These are phyloP conservation scores for Globisporangium irregulare DNA, from an alignment of 352 stramenopile species.

Conservation along the genomic window DNA sequence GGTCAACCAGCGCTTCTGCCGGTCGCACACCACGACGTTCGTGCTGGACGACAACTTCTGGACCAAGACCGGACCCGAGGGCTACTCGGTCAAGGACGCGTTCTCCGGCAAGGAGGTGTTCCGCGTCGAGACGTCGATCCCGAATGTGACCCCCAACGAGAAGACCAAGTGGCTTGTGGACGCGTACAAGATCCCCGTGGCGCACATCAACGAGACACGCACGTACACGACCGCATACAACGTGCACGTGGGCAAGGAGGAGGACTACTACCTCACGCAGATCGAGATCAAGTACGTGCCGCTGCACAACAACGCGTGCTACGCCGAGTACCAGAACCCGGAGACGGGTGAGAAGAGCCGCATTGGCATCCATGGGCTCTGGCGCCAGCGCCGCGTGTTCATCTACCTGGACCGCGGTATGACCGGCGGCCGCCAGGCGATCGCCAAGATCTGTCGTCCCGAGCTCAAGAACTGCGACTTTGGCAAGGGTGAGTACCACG, in stretches of 20 bases:
- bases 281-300: conserved; percentile 34
- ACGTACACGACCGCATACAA: conserved; percentile 25
- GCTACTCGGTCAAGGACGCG: conserved; percentile 31
- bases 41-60: conserved; percentile 41
- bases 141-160: conserved; percentile 21
- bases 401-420: conserved; percentile 29
- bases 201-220: conserved; percentile 21
- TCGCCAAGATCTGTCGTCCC: conserved; percentile 26
- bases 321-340: conserved; percentile 30
- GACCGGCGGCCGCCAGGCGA: conserved; percentile 14
- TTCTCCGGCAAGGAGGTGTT: conserved; percentile 27
- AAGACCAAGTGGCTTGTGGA: conserved; percentile 41
- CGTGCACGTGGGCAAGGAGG: conserved; percentile 36
- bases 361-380: conserved; percentile 25
- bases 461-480: conserved; percentile 18
- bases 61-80: conserved; percentile 15
- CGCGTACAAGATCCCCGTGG: conserved; percentile 34
- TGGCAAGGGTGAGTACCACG: conserved; percentile 19
- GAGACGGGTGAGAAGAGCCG: conserved; percentile 21
- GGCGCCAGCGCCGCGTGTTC: conserved; percentile 21
- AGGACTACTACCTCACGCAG: conserved; percentile 24
- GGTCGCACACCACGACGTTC: conserved; percentile 28
- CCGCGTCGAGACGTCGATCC: conserved; percentile 26
- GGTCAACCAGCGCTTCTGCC: conserved; percentile 40
- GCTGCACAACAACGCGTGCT: conserved; percentile 26